Base-by-base conservation (phyloP, 1,139 yeast genomes). In the Scheffersomyces cryptocercus region DNA sequence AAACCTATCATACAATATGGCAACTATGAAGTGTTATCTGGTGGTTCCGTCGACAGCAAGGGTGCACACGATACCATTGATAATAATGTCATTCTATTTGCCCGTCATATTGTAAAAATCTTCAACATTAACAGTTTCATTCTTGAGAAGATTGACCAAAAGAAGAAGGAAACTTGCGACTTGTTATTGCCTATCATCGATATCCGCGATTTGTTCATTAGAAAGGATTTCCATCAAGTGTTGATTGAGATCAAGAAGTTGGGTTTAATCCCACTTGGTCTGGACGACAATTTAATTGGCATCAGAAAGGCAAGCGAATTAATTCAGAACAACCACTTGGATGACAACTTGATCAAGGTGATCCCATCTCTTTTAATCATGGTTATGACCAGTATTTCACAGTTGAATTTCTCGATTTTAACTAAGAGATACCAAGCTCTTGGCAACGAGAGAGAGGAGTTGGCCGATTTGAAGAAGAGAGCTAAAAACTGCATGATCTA, bases 401-500 rank as follows among this genome's bases (percentile, higher is more conserved):
- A 81, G 50, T 66, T 85, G 50, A 77, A 80, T 46, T 73, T 76
- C 52, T 70, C 71, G 36, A 65, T 84, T 20, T 64, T 67, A 43
- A 67, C 73, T 24, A 74, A 76, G 52, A 69, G 71, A 40, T 82
- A 70, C 56, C 76, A 79, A 47, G 73, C 75, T 29, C 65, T 71
- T 15, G 73, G 79, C 12, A 79, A 80, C 48, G 81, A 77, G 42
- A 78, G 76, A 50, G 82, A 80, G 46, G 77, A 81, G 38, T 70
- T 74, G 37, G 77, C 78, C 28, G 62, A 59, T 38, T 71, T 89
- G 61, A 82, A 81, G 54, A 74, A 70, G 39, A 77, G 87, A 49
- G 91, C 96, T 4, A 85, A 83, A 61, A 89, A 89, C 62, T 86
- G 96, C 64, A 89, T 91, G 89, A 81, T 91, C 3, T 95, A 86